Evolutionary conservation across 106 monocot genomes (phyloP).

Genomic region (Dioscorea alata): DNA sequence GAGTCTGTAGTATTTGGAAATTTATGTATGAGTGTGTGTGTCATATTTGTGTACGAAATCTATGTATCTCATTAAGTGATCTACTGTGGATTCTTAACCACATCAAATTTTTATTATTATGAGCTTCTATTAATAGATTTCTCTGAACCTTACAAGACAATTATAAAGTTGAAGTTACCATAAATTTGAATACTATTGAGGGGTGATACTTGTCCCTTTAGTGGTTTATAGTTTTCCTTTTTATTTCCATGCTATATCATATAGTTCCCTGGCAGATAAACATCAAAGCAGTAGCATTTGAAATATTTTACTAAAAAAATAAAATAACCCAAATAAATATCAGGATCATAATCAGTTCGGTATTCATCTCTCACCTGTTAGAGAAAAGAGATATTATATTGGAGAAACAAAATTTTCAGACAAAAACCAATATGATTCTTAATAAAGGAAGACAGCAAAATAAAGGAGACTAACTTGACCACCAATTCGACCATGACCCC

Average conservation of each 20-base stretch:
- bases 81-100: no score
- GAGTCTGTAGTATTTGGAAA: background rate
- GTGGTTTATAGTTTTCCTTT: no score
- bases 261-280: no score
- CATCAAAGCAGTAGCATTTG: no score
- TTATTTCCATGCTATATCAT: no score
- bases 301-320: background rate
- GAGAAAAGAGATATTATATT: constrained; percentile 10
- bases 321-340: constrained; percentile 54
- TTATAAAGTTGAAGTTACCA: no score
- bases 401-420: constrained; percentile 1
- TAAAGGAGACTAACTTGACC: constrained; percentile 58
- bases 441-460: background rate
- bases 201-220: no score
- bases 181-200: no score
- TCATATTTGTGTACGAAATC: background rate
- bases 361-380: constrained; percentile 94
- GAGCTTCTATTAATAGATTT: no score
- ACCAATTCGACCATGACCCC: constrained; percentile 99
- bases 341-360: constrained; percentile 99
- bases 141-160: no score
- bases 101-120: no score
- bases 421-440: background rate
- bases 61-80: background rate
- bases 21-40: background rate